Conservation (phyloP, 257 asterid species). For the Cinchona pubescens region DNA sequence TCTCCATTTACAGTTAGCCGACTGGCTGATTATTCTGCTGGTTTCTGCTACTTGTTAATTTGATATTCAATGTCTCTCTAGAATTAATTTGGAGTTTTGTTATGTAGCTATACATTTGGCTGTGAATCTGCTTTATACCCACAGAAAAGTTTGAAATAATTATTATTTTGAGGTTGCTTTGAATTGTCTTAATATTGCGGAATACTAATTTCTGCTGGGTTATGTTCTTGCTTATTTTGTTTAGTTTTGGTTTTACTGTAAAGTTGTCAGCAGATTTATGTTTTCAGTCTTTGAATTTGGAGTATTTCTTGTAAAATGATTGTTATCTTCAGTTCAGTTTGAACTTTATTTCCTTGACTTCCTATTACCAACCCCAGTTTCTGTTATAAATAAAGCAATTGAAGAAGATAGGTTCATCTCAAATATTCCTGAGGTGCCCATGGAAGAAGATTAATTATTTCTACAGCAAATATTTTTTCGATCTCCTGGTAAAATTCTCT, state of each 20-base stretch:
- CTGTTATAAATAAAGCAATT: slow-evolving; percentile 58
- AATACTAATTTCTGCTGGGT: not conserved
- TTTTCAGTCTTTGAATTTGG: not conserved
- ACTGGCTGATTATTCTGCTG: too few species aligned
- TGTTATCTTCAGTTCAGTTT: not conserved
- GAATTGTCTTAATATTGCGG: not conserved
- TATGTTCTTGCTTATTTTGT: not conserved
- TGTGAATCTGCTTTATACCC: too few species aligned
- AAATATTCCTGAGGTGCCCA: slow-evolving; percentile 91
- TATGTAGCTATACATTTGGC: too few species aligned
- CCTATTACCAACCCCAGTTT: slow-evolving; percentile 52
- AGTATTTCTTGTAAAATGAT: not conserved
- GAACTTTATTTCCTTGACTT: slow-evolving; percentile 44
- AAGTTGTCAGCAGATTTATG: not conserved
- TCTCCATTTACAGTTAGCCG: not conserved
- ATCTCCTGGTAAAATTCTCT: not conserved
- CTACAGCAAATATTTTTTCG: not conserved
- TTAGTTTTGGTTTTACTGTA: not conserved
- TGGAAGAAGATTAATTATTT: slow-evolving; percentile 70
- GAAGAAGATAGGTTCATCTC: slow-evolving; percentile 87
- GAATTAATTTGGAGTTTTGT: too few species aligned
- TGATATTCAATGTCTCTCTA: too few species aligned
- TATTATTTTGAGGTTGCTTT: too few species aligned
- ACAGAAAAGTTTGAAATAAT: too few species aligned
- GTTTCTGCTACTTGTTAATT: too few species aligned